Evolutionary conservation across 768 basidiomycete genomes (phyloP), one percentile per base, ranked within the genome.

Genomic region (Galerina sulciceps): DNA sequence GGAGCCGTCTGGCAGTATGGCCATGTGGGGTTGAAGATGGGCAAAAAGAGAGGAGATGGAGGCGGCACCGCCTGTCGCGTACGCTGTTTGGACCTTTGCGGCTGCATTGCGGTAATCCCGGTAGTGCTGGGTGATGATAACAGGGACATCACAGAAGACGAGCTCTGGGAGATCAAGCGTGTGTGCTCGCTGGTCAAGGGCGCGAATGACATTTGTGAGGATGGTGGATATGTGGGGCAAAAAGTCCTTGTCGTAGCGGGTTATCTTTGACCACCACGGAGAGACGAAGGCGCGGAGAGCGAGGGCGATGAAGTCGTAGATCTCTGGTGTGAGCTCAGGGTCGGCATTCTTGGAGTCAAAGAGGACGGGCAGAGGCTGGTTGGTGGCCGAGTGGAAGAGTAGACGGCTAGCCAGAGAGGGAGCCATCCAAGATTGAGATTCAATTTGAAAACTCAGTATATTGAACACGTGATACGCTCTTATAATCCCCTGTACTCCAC

Each of bases 211-310:
- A 62, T 79, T 74, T 4, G 80, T 76, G 57, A 92, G 73, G 64
- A 91, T 77, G 37, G 69, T 71, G 0, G 87, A 80, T 49, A 93
- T 84, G 61, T 90, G 84, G 20, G 90, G 88, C 23, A 93, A 82
- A 57, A 95, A 82, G 55, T 92, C 88, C 67, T 85, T 91, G 82
- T 94, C 93, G 61, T 91, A 91, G 58, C 90, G 83, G 1, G 92
- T 85, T 53, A 94, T 81, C 66, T 86, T 91, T 34, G 89, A 80
- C 90, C 93, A 95, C 93, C 93, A 95, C 1, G 90, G 88, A 46
- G 86, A 84, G 37, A 95, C 85, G 66, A 81, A 90, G 6, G 91
- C 91, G 35, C 93, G 83, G 20, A 95, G 80, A 10, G 87, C 82
- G 57, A 94, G 87, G 0, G 93, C 92, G 34, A 93, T 78, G 57